Evolutionary conservation across 2,329 filamentous ascomycete species (phyloP).

Genomic region (Epichloe amarillans): DNA sequence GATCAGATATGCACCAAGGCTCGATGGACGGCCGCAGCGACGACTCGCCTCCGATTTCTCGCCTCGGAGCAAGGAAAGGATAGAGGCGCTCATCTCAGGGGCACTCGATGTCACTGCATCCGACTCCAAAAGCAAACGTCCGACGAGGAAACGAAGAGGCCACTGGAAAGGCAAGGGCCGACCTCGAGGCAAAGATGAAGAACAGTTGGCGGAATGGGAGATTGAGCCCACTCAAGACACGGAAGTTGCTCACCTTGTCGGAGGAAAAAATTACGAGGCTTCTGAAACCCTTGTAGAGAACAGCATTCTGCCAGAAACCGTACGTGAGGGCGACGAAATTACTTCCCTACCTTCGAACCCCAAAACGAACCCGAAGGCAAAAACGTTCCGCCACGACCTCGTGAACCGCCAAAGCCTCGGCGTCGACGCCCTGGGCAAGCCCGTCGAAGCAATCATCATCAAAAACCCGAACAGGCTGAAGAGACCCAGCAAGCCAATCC

Average conservation of each 20-base stretch:
- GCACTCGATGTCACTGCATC: not conserved
- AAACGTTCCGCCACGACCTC: slow-evolving; percentile 13
- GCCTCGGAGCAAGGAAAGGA: slow-evolving; percentile 11
- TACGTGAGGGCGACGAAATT: not conserved
- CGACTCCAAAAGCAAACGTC: not conserved
- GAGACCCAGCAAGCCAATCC: slow-evolving; percentile 6
- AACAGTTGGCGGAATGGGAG: slow-evolving; percentile 7
- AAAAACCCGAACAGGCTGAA: slow-evolving; percentile 22
- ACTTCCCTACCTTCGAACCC: not conserved
- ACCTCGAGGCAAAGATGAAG: not conserved
- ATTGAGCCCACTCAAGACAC: not conserved
- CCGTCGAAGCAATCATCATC: slow-evolving; percentile 34
- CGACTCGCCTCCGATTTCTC: slow-evolving; percentile 13
- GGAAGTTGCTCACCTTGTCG: not conserved
- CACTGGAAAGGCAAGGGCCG: slow-evolving; percentile 1
- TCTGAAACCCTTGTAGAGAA: not conserved
- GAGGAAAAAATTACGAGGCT: not conserved
- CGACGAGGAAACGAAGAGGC: not conserved
- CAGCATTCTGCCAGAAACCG: not conserved
- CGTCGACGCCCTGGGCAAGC: slow-evolving; percentile 21
- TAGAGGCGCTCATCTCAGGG: slow-evolving; percentile 14
- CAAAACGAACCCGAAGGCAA: not conserved
- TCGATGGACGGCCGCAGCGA: slow-evolving; percentile 7
- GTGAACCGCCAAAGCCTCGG: slow-evolving; percentile 18
- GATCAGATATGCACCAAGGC: slow-evolving; percentile 4